Percentiles rank a stretch among this genome's conserved stretches.
phyloP scores from a whole-genome alignment of 1,139 yeast genomes.

The Debaryomycetaceae sp. region DNA sequence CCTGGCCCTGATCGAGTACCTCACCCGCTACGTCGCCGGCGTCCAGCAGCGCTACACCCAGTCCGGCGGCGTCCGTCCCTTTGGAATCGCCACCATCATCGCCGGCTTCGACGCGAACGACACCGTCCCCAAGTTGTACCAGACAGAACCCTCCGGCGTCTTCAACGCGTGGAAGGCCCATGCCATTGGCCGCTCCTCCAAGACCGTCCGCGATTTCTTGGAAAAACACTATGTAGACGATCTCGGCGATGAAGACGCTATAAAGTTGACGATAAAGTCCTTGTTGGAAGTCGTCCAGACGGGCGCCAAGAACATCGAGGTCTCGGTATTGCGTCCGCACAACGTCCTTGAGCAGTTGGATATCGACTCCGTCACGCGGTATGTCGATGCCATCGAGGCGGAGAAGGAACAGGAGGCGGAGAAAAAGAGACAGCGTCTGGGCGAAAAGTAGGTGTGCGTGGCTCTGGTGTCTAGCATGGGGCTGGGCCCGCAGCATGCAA shows the following conservation, averaged over 20 bases:
- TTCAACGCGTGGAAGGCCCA: slow-evolving; percentile 99
- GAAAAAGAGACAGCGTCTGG: slow-evolving; percentile 67
- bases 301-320: slow-evolving; percentile 92
- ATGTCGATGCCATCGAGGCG: slow-evolving; percentile 77
- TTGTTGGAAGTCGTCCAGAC: slow-evolving; percentile 95
- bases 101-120: slow-evolving; percentile 94
- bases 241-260: slow-evolving; percentile 60
- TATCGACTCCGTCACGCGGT: slow-evolving; percentile 63
- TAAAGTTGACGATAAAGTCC: slow-evolving; percentile 75
- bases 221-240: slow-evolving; percentile 83
- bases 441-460: too few relatives aligned
- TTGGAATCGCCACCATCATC: slow-evolving; percentile 87
- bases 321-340: slow-evolving; percentile 74
- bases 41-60: slow-evolving; percentile 97
- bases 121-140: slow-evolving; percentile 69
- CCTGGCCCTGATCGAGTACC: slow-evolving; percentile 83
- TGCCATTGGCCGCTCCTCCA: slow-evolving; percentile 91
- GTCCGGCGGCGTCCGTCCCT: slow-evolving; percentile 93
- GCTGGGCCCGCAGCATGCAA: too few relatives aligned
- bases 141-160: slow-evolving; percentile 96
- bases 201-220: slow-evolving; percentile 89
- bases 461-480: too few relatives aligned
- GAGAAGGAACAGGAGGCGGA: slow-evolving; percentile 90
- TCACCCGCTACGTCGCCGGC: slow-evolving; percentile 92
- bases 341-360: slow-evolving; percentile 42